phyloP scores from a whole-genome alignment of 1,284 basidiomycete species.

The Leccinum angustisporum region DNA sequence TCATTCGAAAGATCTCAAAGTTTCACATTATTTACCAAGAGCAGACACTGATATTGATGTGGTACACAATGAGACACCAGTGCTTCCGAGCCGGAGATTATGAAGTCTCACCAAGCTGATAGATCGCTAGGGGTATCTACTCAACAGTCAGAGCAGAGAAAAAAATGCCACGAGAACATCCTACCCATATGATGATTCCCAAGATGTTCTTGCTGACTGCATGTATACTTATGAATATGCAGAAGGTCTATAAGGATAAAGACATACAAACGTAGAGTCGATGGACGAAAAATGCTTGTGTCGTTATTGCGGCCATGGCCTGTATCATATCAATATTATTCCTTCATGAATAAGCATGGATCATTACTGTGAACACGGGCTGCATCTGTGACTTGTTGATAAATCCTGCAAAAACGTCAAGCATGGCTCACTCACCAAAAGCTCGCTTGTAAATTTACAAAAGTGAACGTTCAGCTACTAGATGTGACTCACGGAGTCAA shows the following conservation, averaged over 20 bases:
- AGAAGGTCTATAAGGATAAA: not conserved
- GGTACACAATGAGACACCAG: not conserved
- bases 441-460: not conserved
- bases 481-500: not conserved
- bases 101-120: too few relatives aligned
- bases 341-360: not conserved
- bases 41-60: not conserved
- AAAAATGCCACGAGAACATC: not conserved
- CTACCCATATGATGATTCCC: slow-evolving; percentile 10
- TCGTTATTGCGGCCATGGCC: slow-evolving; percentile 3
- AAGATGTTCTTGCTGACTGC: slow-evolving; percentile 14
- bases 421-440: not conserved
- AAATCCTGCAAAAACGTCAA: not conserved
- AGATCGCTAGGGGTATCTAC: slow-evolving; percentile 4
- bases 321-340: slow-evolving; percentile 4
- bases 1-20: not conserved
- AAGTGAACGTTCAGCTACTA: too few relatives aligned
- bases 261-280: slow-evolving; percentile 16
- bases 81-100: too few relatives aligned
- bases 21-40: not conserved
- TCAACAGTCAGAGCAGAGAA: not conserved
- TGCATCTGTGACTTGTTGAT: not conserved
- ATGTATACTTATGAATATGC: not conserved
- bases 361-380: slow-evolving; percentile 1
- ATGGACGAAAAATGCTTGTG: slow-evolving; percentile 19